Percentiles rank a stretch among this genome's conserved stretches.
Evolutionary conservation across 225 moss, liverwort and hornwort species (phyloP).

Genomic region (Lunularia cruciata): DNA sequence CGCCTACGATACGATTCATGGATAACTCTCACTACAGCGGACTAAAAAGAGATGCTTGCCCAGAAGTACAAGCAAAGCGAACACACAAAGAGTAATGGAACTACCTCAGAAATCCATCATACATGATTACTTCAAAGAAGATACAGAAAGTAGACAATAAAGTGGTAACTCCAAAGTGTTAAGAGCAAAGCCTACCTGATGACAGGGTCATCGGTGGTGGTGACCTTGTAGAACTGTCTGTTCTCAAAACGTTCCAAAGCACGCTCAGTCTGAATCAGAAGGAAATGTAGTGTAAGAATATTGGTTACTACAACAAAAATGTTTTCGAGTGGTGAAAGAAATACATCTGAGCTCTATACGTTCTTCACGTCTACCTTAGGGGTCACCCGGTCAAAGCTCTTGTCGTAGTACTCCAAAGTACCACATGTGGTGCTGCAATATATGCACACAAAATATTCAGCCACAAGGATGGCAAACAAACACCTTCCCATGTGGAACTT

Average conservation of each 20-base stretch:
- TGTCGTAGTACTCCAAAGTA: conserved; percentile 89
- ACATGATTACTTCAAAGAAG: not conserved
- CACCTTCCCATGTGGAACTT: too few species aligned
- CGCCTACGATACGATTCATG: conserved; percentile 45
- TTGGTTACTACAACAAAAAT: not conserved
- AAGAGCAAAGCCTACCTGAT: conserved; percentile 57
- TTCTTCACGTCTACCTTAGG: conserved; percentile 58
- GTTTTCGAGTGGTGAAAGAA: not conserved
- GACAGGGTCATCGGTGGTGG: conserved; percentile 92
- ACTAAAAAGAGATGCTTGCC: too few species aligned
- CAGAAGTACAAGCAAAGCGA: too few species aligned
- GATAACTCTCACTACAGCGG: not conserved
- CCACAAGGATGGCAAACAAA: conserved; percentile 2
- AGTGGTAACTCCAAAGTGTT: not conserved
- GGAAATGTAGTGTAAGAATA: not conserved
- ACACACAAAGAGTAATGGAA: not conserved
- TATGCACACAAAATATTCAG: conserved; percentile 1
- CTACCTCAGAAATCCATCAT: not conserved
- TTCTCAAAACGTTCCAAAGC: conserved; percentile 87
- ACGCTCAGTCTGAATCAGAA: conserved; percentile 53
- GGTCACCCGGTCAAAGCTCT: conserved; percentile 87
- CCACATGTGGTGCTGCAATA: conserved; percentile 86
- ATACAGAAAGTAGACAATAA: not conserved
- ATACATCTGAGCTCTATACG: not conserved
- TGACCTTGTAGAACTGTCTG: conserved; percentile 92